Percentiles rank a stretch among this genome's conserved stretches.
Conservation (phyloP, 169 alveolate genomes). For the Babesia bigemina region DNA sequence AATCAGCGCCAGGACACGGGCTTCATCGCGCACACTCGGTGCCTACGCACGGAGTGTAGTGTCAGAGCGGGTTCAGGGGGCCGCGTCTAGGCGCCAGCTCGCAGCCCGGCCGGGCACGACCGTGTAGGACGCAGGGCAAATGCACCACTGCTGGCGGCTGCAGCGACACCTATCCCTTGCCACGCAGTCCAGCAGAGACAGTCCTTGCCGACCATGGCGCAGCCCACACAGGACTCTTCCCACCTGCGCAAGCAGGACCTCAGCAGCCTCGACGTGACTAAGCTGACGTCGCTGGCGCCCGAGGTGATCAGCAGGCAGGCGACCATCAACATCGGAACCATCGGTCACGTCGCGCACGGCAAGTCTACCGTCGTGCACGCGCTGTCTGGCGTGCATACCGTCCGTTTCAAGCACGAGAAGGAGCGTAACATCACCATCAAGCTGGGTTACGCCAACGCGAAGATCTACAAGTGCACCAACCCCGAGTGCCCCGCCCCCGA, state of each 20-base stretch:
- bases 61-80: no score
- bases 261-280: slow-evolving; percentile 83
- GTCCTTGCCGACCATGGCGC: background rate
- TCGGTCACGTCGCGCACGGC: slow-evolving; percentile 99
- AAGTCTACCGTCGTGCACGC: slow-evolving; percentile 98
- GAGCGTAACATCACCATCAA: slow-evolving; percentile 97
- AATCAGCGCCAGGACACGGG: no score
- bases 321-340: slow-evolving; percentile 97
- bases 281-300: slow-evolving; percentile 96
- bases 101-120: background rate
- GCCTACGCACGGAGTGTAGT: no score
- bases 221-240: slow-evolving; percentile 14
- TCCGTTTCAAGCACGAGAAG: slow-evolving; percentile 92
- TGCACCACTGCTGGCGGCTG: background rate
- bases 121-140: background rate
- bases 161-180: background rate
- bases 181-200: background rate
- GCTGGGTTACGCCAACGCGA: slow-evolving; percentile 99
- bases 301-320: slow-evolving; percentile 99
- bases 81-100: background rate
- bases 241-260: slow-evolving; percentile 78
- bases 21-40: no score
- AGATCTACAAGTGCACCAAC: slow-evolving; percentile 94
- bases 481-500: slow-evolving; percentile 96
- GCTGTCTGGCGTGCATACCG: slow-evolving; percentile 96